phyloP scores from a whole-genome alignment of 2,329 filamentous ascomycete genomes.

The Akanthomyces lecanii region DNA sequence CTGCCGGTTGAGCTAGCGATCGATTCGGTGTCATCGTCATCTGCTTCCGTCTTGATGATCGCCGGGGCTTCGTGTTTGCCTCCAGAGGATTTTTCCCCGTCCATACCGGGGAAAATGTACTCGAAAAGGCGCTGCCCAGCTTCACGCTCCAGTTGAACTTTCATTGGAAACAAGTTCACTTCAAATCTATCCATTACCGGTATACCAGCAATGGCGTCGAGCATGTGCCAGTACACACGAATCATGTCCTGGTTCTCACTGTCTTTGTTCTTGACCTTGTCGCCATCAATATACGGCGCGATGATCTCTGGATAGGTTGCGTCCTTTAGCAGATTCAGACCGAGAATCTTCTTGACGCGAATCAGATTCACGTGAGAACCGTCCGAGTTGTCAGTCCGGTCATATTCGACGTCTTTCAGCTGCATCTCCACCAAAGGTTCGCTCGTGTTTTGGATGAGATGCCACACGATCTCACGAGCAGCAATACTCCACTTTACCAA shows the following conservation, averaged over 20 bases:
- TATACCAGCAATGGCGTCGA: conserved; percentile 96
- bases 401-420: conserved; percentile 84
- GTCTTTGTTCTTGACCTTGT: conserved; percentile 41
- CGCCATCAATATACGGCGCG: conserved; percentile 74
- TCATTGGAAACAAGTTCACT: conserved; percentile 87
- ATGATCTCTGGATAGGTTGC: conserved; percentile 97
- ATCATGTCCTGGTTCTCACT: conserved; percentile 73
- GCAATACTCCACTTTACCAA: conserved; percentile 88
- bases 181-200: conserved; percentile 97
- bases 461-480: conserved; percentile 96
- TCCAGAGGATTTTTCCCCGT: conserved; percentile 45
- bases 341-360: conserved; percentile 81
- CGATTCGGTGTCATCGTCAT: conserved; percentile 44
- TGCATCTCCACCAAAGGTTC: conserved; percentile 91
- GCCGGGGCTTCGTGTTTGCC: conserved; percentile 60
- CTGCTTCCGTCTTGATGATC: conserved; percentile 43
- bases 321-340: conserved; percentile 83
- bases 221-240: conserved; percentile 94
- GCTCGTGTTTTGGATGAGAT: conserved; percentile 80
- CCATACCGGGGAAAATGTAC: conserved; percentile 90
- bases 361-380: conserved; percentile 93
- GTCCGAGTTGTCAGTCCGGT: conserved; percentile 93
- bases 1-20: conserved; percentile 36
- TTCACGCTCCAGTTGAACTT: conserved; percentile 88
- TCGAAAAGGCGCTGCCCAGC: conserved; percentile 91